Evolutionary conservation across 2,329 filamentous ascomycete species (phyloP), one percentile per base, ranked within the genome.

Genomic region (Eurotiales sp.): DNA sequence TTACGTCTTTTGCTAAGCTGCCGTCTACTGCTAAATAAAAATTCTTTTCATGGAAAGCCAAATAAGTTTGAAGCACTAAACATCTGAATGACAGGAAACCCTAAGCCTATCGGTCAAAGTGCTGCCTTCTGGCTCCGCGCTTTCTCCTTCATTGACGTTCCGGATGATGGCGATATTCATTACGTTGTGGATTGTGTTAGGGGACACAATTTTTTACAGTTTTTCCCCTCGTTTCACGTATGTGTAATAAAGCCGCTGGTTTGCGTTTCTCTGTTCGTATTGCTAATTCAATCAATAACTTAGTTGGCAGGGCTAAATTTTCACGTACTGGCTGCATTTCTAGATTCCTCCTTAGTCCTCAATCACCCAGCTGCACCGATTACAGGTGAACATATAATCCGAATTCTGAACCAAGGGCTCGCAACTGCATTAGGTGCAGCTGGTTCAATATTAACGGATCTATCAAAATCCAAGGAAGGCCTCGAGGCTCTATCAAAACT

Each of bases 401-500:
- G 37, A 21, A 29, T 55, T 8, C 32, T 55, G 12, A 32, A 55
- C 5, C 44, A 55, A 29, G 42, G 46, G 23, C 3, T 55, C 8
- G 43, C 46, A 10, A 55, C 53, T 10, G 27, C 40, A 3, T 15
- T 55, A 1, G 27, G 11, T 27, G 41, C 50, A 12, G 48, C 53
- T 17, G 43, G 32, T 10, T 55, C 50, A 14, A 39, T 55, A 11
- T 15, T 55, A 2, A 45, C 45, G 3, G 53, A 47, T 4, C 25
- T 55, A 15, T 29, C 44, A 17, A 48, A 49, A 17, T 32, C 12
- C 2, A 17, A 46, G n/a, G 23, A 21, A 21, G 30, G 50, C 29
- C 46, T 52, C 15, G 37, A 54, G n/a, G 48, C 30, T n/a, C 37
- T 54, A 27, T 47, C 48, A 8, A 54, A 54, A 15, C 37, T 54